These are phyloP conservation scores for Diaporthe sp. DNA, from an alignment of 2,329 filamentous ascomycete genomes.

Conservation along the genomic window DNA sequence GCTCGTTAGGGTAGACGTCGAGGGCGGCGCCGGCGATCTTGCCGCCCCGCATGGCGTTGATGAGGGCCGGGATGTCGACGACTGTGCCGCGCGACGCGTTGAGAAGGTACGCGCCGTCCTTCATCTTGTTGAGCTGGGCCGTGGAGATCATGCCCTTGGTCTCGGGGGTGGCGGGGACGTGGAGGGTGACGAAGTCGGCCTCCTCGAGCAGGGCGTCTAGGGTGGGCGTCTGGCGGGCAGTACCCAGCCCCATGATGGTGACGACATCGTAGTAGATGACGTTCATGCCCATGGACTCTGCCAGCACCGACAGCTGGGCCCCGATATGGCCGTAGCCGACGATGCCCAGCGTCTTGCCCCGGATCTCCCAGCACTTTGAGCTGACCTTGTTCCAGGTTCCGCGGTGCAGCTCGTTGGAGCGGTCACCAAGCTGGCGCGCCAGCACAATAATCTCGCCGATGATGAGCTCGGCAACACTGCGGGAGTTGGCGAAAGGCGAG, in stretches of 20 bases:
- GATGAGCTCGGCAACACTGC: constrained; percentile 95
- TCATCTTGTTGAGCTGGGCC: constrained; percentile 86
- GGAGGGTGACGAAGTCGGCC: constrained; percentile 92
- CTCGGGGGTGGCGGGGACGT: constrained; percentile 93
- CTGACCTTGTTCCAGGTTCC: constrained; percentile 99
- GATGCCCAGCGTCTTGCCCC: constrained; percentile 96
- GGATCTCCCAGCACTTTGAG: constrained; percentile 95
- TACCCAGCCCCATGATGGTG: constrained; percentile 94
- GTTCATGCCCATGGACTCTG: constrained; percentile 97
- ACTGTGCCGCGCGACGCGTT: constrained; percentile 95
- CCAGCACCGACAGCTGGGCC: constrained; percentile 92
- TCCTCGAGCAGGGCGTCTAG: constrained; percentile 80
- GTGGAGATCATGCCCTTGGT: constrained; percentile 93
- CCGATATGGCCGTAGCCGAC: constrained; percentile 98
- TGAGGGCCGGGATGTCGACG: constrained; percentile 91
- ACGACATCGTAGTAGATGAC: constrained; percentile 98
- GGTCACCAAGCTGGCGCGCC: constrained; percentile 91
- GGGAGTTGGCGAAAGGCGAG: constrained; percentile 97
- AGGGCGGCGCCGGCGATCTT: constrained; percentile 95
- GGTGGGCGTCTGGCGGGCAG: constrained; percentile 82
- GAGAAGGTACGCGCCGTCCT: constrained; percentile 91
- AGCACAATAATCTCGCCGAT: constrained; percentile 93
- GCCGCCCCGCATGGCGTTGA: constrained; percentile 85
- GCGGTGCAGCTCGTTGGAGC: constrained; percentile 92
- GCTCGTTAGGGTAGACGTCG: constrained; percentile 95